Evolutionary conservation across 176 grass and related monocot species (phyloP), one percentile per base, ranked within the genome.

Genomic region (Oryza longistaminata): DNA sequence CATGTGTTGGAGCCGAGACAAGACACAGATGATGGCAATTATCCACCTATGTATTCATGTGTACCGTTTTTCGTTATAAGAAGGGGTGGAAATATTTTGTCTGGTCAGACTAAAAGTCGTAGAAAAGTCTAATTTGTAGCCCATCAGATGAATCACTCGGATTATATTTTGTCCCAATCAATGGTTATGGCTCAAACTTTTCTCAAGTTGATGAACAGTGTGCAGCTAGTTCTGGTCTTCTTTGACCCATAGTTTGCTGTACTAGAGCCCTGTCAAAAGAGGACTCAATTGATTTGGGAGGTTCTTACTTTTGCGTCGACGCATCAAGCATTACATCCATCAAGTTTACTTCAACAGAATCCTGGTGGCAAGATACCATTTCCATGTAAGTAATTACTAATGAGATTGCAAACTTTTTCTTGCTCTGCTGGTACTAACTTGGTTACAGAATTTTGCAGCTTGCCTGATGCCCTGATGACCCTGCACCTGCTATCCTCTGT

Each of bases 11-110:
- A 67, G 26, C 77, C 25, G 0, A 66, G 42, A 25, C 1, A 34
- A 44, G 68, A 68, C 64, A 68, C 44, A 27, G 42, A 68, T 25
- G 13, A 35, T 45, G 64, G 27, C 2, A 68, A 49, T 44, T 39
- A 25, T 80, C 77, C 39, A 67, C 40, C 64, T 11, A 43, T 31
- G 9, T 65, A 68, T 80, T 80, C 64, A 7, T 66, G 62, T 16
- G 9, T 62, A 5, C 58, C 58, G 0, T 24, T 62, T 13, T 22
- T 62, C 0, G 9, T 21, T 15, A 9, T 14, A 50, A 80, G 39
- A 26, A 44, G 15, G 24, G 39, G 25, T 67, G 13, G 25, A 65
- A 49, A 61, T 43, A 44, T 19, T 46, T 48, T 31, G 1, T 39
- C 26, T 40, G 64, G 15, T 68, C 58, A 62, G 58, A 5, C 58